These are phyloP conservation scores for Nicotiana paniculata DNA, from an alignment of 257 asterid species.

Conservation along the genomic window DNA sequence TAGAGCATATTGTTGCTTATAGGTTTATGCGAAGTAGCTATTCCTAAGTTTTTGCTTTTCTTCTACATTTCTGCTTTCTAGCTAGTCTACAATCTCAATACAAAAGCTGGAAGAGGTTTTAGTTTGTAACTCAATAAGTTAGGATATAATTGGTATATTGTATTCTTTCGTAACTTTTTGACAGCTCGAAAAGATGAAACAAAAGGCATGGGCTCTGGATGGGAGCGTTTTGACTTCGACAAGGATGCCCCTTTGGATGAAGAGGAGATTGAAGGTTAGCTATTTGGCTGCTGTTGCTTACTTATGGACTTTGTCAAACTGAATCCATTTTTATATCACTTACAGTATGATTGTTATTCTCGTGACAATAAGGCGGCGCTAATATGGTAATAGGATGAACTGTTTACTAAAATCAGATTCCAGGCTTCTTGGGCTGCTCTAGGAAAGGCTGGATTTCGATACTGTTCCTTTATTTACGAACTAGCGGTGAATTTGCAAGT, in stretches of 20 bases:
- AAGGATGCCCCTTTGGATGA: conserved; percentile 93
- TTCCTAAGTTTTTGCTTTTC: background rate
- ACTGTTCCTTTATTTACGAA: background rate
- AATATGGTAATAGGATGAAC: background rate
- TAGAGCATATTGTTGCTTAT: background rate
- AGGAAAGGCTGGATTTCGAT: background rate
- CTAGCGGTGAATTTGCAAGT: background rate
- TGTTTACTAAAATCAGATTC: background rate
- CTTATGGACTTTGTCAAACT: background rate
- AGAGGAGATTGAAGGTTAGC: conserved; percentile 81
- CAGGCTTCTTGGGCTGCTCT: background rate
- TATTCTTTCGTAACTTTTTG: background rate
- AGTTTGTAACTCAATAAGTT: background rate
- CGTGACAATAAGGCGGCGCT: background rate
- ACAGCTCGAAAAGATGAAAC: conserved; percentile 76
- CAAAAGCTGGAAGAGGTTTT: background rate
- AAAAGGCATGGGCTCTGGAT: conserved; percentile 77
- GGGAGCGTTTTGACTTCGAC: conserved; percentile 91
- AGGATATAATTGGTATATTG: background rate
- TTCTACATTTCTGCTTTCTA: background rate
- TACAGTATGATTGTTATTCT: background rate
- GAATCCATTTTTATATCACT: background rate
- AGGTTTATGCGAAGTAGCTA: background rate
- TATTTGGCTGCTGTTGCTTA: background rate
- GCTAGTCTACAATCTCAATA: background rate